Base-by-base conservation (phyloP, 2,329 filamentous ascomycete genomes). In the Aspergillus udagawae region DNA sequence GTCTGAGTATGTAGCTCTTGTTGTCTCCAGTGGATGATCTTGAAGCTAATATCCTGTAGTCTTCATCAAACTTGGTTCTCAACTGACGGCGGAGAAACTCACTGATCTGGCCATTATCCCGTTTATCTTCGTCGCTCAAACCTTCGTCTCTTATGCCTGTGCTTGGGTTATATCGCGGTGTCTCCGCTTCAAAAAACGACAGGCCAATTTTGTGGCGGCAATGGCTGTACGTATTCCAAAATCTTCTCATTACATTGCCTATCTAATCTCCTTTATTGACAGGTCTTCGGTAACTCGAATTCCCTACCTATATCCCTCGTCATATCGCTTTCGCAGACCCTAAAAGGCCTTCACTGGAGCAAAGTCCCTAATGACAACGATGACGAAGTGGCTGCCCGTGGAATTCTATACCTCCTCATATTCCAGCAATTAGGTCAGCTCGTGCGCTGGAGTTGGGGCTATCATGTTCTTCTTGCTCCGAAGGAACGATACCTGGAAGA, bases 371-470 rank as follows among this genome's bases (percentile, higher is more conserved):
- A 91, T 54, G 94, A 99, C 67, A 97, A 95, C 68, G 93, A 97
- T 68, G 90, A 96, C 57, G 91, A 97, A 73, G 94, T 99, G 21
- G 92, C 86, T 25, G 93, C 94, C 2, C 86, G 94, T 60, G 94
- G 94, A 58, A 97, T 99, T 60, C 79, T 99, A 0, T 99, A 99
- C 70, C 83, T 99, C 10, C 82, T 99, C 60, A 95, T 99, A 64
- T 99, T 99, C 77, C 94, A 99, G 77, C 94, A 99, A 73, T 84
- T 99, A 3, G 94, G 94, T 23, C 94, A 99, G 75, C 80, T 97
- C 27, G 87, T 99, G 21, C 86, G 94, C 58, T 99, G 94, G 94
- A 97, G 91, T 61, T 99, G 94, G 94, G 94, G 94, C 10, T 97
- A 96, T 74, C 92, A 96, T 67, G 87, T 97, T 41, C 81, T 99